Base-by-base conservation (phyloP, 2,329 filamentous ascomycete species). In the Ilyonectria destructans region DNA sequence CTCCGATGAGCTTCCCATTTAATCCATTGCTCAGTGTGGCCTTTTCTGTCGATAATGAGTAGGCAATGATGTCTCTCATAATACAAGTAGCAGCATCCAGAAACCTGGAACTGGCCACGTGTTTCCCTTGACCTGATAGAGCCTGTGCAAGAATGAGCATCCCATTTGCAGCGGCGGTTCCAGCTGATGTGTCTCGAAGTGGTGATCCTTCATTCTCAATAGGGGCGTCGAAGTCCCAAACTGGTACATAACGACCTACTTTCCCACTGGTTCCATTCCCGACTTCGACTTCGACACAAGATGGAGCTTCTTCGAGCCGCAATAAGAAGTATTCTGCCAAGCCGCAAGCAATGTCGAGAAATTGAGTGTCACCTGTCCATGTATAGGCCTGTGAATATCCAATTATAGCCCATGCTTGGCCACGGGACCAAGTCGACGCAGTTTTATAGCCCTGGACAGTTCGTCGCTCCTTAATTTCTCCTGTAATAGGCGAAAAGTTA, bases 321-420 rank as follows among this genome's bases (percentile, higher is more conserved):
- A 72, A 54, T 2, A 88, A 67, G 67, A 87, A 88, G 64, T 86
- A 85, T 55, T 85, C 79, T 2, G 85, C 83, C 19, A 84, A 78
- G 1, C 80, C 79, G 7, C 82, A 81, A 0, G 86, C 82, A 0
- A 84, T 83, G 0, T 81, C 68, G 1, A 87, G 75, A 58, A 85
- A 87, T 0, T 65, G 72, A 0, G 64, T 19, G 3, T 84, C 79
- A n/a, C 82, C 82, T 0, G 85, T 86, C 84, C 84, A 86, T 19
- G 71, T 77, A 66, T 85, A 87, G 0, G 82, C 83, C 69, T 87
- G 85, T 1, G 84, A 79, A 59, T 84, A 87, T 0, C 85, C 85
- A 54, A 86, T 75, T 6, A 87, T 83, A 0, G 80, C 81, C 85
- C 85, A 88, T 0, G 84, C 82, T 65, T 87, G 85, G 0, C 85